phyloP scores from a whole-genome alignment of 2,329 filamentous ascomycete species.

The Penicillium sp. region DNA sequence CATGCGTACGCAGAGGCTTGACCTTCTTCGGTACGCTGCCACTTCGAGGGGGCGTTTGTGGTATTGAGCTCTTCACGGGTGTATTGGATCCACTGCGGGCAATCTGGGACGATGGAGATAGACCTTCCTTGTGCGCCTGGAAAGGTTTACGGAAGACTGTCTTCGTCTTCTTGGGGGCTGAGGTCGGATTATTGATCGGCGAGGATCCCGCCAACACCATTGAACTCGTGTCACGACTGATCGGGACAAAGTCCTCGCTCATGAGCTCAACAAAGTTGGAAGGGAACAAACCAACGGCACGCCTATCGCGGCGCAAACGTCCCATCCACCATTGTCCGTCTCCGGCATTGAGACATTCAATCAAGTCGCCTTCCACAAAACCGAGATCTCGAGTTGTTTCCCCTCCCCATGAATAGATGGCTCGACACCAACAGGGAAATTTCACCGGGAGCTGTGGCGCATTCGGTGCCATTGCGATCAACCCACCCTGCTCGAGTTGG shows the following conservation, averaged over 20 bases:
- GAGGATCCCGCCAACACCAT: constrained; percentile 56
- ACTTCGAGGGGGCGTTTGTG: constrained; percentile 39
- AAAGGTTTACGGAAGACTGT: constrained; percentile 65
- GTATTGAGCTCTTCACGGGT: constrained; percentile 39
- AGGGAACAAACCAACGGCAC: constrained; percentile 89
- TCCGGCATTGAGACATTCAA: constrained; percentile 96
- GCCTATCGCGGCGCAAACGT: constrained; percentile 81
- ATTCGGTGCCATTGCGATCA: constrained; percentile 46
- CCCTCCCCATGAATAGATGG: constrained; percentile 91
- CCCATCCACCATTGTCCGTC: constrained; percentile 99
- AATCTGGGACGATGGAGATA: constrained; percentile 41
- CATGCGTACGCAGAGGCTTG: constrained; percentile 40
- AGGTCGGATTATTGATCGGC: constrained; percentile 45
- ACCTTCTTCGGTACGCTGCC: constrained; percentile 34
- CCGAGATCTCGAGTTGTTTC: constrained; percentile 94
- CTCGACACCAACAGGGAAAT: constrained; percentile 90
- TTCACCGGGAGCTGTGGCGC: constrained; percentile 64
- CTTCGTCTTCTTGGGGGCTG: constrained; percentile 60
- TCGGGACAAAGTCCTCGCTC: constrained; percentile 78
- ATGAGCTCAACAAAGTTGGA: constrained; percentile 97
- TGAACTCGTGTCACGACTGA: constrained; percentile 51
- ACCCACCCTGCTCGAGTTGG: not conserved
- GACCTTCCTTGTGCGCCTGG: constrained; percentile 59
- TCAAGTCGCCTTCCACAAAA: constrained; percentile 96
- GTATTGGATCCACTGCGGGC: constrained; percentile 35